phyloP scores from a whole-genome alignment of 1,284 basidiomycete species.

The Marasmius oreades region DNA sequence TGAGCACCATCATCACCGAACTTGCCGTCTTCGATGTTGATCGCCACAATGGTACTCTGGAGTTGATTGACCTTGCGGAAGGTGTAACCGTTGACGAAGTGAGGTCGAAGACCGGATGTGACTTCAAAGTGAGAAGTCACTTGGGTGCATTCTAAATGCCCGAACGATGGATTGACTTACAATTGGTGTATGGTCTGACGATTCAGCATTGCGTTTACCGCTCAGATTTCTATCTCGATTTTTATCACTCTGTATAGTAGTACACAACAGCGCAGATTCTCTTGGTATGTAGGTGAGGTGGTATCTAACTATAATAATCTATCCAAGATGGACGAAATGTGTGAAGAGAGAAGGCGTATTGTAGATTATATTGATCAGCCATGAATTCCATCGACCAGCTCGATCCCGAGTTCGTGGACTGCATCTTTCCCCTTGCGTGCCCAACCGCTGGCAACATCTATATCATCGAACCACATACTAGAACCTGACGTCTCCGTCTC shows the following conservation, averaged over 20 bases:
- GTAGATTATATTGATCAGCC: neutral
- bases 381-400: conserved; percentile 3
- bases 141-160: conserved; percentile 30
- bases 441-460: conserved; percentile 5
- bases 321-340: no score
- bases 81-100: conserved; percentile 85
- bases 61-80: conserved; percentile 79
- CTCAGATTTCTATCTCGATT: neutral
- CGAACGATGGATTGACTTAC: neutral
- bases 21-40: conserved; percentile 90
- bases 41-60: conserved; percentile 67
- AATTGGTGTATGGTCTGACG: neutral
- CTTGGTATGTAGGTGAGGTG: neutral
- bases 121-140: conserved; percentile 58
- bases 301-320: no score
- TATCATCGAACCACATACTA: conserved; percentile 9
- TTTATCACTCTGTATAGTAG: neutral
- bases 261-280: neutral
- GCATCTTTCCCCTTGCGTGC: conserved; percentile 6
- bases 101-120: conserved; percentile 78
- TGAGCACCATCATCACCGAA: conserved; percentile 92
- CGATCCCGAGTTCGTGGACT: conserved; percentile 6
- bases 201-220: neutral
- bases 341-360: no score
- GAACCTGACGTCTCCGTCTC: neutral